Base-by-base conservation (phyloP, 192 early-diverging fungal genomes). In the Gigaspora rosea region DNA sequence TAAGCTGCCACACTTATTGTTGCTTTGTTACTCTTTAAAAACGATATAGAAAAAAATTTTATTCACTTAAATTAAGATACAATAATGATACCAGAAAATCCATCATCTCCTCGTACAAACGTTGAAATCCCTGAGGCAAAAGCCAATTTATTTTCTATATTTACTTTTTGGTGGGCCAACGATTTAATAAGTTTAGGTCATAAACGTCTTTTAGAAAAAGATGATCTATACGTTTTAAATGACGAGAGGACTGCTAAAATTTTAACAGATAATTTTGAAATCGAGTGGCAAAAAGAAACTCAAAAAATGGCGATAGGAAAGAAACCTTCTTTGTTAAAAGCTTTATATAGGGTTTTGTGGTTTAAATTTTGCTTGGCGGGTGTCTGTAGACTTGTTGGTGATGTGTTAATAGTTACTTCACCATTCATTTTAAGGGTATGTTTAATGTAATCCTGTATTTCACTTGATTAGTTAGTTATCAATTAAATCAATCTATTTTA, bases 171-270 rank as follows among this genome's bases (percentile, higher is more conserved):
- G 56, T 92, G 89, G 90, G 84, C 90, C 59, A 86, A 85, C 74
- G 90, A 86, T 2, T 77, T 87, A 81, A 87, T 88, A 82, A 86
- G 79, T 80, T 85, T 86, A n/a, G 94, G 89, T n/a, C 89, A 89
- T 70, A 82, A 84, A 76, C 85, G 89, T 9, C 85, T 88, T 2
- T 79, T 92, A 5, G 87, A 92, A 75, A 87, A 82, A 65, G 84
- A 84, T n/a, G 88, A 93, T 78, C 64, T 93, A 36, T 90, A 90
- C 71, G 71, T 75, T 9, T 48, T 85, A 32, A 81, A 76, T 18
- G 84, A 85, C 48, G 46, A 36, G 32, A 69, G 82, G 50, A 71
- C 77, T 15, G 79, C 84, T 27, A 61, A 36, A 57, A 80, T 82
- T 56, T 1, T 85, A 8, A 57, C 67, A 1, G 69, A 54, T 12